Evolutionary conservation across 768 basidiomycete species (phyloP).

Genomic region (Tricholoma hemisulphureum): DNA sequence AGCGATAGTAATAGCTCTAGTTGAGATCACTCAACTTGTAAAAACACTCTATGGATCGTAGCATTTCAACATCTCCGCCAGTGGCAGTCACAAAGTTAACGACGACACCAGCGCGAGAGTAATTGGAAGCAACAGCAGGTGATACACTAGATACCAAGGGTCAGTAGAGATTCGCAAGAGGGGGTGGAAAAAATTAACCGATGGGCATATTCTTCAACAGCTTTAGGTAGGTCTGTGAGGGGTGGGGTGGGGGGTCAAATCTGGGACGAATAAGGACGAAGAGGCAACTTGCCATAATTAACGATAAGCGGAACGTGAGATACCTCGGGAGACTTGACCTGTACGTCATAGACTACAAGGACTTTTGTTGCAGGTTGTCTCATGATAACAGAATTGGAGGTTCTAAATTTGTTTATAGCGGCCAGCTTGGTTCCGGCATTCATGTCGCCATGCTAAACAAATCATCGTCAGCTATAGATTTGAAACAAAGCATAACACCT

Average conservation of each 20-base stretch:
- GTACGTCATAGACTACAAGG: conserved; percentile 91
- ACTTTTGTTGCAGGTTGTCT: conserved; percentile 70
- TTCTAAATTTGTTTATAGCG: conserved; percentile 82
- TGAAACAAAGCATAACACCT: not conserved
- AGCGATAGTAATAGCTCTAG: conserved; percentile 8
- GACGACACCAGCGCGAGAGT: conserved; percentile 86
- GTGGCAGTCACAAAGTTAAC: conserved; percentile 98
- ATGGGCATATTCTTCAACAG: conserved; percentile 96
- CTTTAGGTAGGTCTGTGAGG: conserved; percentile 80
- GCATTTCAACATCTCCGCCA: conserved; percentile 97
- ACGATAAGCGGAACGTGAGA: conserved; percentile 90
- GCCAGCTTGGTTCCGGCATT: conserved; percentile 77
- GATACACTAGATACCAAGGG: conserved; percentile 55
- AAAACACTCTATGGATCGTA: conserved; percentile 97
- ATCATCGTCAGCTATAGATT: not conserved
- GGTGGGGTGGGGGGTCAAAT: not conserved
- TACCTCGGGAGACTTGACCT: conserved; percentile 86
- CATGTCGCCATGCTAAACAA: conserved; percentile 88
- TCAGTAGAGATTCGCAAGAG: conserved; percentile 7
- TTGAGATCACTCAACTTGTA: conserved; percentile 64
- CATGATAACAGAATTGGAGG: conserved; percentile 52
- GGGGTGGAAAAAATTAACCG: conserved; percentile 49
- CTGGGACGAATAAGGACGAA: not conserved
- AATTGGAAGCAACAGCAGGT: conserved; percentile 82
- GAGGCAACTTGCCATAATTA: conserved; percentile 71